Base-by-base conservation (phyloP, 139 green algal species). In the Chlamydomonas schloesseri region DNA sequence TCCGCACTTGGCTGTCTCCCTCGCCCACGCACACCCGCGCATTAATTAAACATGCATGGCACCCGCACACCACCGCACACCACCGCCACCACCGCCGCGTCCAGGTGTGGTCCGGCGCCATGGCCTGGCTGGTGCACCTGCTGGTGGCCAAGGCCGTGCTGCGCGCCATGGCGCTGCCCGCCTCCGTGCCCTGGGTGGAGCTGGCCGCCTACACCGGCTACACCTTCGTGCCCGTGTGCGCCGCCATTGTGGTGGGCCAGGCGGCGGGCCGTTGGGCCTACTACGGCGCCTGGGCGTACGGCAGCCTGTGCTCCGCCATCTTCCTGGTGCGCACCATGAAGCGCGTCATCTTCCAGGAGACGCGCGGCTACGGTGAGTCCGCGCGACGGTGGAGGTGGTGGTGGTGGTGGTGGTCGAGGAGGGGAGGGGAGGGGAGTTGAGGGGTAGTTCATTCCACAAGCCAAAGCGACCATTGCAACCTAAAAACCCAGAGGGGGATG, bases 281-380 rank as follows among this genome's bases (percentile, higher is more conserved):
- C 81, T 94, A 95, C 28, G 86, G 47, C 0, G 71, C 90, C 15
- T 96, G 95, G 90, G 71, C 91, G 21, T 99, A 98, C 88, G 92
- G 94, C 55, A 93, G 89, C 68, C 58, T 97, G 6, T 96, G 90
- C 87, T 96, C 94, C 86, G 96, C 92, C 3, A 81, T 98, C 1
- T 99, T 99, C 90, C 88, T 99, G 46, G 96, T 99, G 37, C 93
- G 96, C 33, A 98, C 96, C 24, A 94, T 99, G 91, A 99, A 99
- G 89, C 91, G 97, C 1, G 89, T 98, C 47, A 92, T 99, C 46
- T 97, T 98, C 86, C 91, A 95, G 65, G 95, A 98, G 79, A 87
- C 93, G 6, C 84, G 93, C 36, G 88, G 95, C 24, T 96, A 98
- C 78, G 89, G 91, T 93, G 67, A 73, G 91, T 73, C 1, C 20